Percentiles rank a stretch among this genome's conserved stretches.
Evolutionary conservation across 345 rosid genomes (phyloP).

Genomic region (Salix viminalis): DNA sequence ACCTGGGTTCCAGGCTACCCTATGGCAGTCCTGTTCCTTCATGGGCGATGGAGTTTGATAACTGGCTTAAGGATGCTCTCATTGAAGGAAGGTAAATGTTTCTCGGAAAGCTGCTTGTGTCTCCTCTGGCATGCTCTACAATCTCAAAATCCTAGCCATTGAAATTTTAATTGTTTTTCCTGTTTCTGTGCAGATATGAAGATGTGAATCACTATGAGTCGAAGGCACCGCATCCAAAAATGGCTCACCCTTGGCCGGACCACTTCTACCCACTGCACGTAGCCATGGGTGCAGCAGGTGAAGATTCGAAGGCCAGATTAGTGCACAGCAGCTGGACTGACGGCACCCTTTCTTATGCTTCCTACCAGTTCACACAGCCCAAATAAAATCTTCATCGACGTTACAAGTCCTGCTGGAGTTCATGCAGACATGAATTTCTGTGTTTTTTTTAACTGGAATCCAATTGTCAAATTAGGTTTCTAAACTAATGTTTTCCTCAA

Average conservation of each 20-base stretch:
- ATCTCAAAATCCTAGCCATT: not conserved
- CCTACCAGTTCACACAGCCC: constrained; percentile 56
- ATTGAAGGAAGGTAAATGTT: constrained; percentile 64
- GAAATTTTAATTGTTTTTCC: too few relatives aligned
- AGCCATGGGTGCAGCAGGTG: constrained; percentile 88
- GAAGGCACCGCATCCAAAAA: constrained; percentile 69
- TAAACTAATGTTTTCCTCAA: not conserved
- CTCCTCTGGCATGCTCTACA: too few relatives aligned
- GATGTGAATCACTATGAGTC: constrained; percentile 66
- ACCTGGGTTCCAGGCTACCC: constrained; percentile 43
- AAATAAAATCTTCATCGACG: constrained; percentile 13
- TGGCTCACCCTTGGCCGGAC: constrained; percentile 83
- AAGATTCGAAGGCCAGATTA: constrained; percentile 54
- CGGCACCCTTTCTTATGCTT: constrained; percentile 70
- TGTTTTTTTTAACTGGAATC: too few relatives aligned
- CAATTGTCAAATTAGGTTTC: too few relatives aligned
- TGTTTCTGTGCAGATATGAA: constrained; percentile 41
- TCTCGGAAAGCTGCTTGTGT: not conserved
- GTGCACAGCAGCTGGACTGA: constrained; percentile 74
- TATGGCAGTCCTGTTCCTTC: constrained; percentile 30
- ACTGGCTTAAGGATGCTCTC: constrained; percentile 78
- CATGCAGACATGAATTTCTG: not conserved
- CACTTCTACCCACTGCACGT: constrained; percentile 90
- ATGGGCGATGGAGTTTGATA: constrained; percentile 75
- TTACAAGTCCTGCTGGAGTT: not conserved